Base-by-base conservation (phyloP, 306 rosid species). In the Casuarina equisetifolia region DNA sequence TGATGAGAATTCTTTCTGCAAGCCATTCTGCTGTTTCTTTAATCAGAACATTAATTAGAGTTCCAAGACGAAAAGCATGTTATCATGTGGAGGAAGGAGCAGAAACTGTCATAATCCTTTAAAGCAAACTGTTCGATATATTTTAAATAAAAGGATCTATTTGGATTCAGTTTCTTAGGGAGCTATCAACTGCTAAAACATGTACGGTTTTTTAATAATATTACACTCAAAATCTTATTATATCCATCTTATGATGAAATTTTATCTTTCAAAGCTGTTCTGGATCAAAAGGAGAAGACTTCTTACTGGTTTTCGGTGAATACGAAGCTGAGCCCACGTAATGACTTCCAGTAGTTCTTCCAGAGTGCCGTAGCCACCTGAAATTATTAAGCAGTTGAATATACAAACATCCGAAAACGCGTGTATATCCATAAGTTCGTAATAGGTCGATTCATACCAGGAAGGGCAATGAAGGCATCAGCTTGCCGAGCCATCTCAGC, bases 291-390 rank as follows among this genome's bases (percentile, higher is more conserved):
- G 20, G 40, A 19, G 16, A 58, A 59, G 11, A 25, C 46, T 78
- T 76, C 91, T 82, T 79, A 95, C 99, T 40, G 99, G 99, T 85
- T 96, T 96, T 81, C 91, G 89, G 78, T 96, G 99, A 67, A 96
- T 96, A 51, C 99, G 98, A 69, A 96, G 98, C 83, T 96, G 99
- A 81, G 99, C 99, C 99, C 99, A 96, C 42, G 99, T 96, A 82
- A 96, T 96, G 74, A 96, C 96, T 87, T 96, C 99, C 3, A 96
- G 92, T 85, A 96, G 89, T 83, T 96, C 99, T 80, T 96, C 99
- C 52, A 96, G 94, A 6, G 99, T 96, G 62, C 99, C 99, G 75
- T 96, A 96, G 38, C 99, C 99, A 70, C 99, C 99, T 96, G 62
- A 69, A 17, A 72, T 69, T 76, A 5, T 35, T 19, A 76, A 57